Conservation (phyloP, 2,329 filamentous ascomycete genomes). For the Escovopsis sp. region DNA sequence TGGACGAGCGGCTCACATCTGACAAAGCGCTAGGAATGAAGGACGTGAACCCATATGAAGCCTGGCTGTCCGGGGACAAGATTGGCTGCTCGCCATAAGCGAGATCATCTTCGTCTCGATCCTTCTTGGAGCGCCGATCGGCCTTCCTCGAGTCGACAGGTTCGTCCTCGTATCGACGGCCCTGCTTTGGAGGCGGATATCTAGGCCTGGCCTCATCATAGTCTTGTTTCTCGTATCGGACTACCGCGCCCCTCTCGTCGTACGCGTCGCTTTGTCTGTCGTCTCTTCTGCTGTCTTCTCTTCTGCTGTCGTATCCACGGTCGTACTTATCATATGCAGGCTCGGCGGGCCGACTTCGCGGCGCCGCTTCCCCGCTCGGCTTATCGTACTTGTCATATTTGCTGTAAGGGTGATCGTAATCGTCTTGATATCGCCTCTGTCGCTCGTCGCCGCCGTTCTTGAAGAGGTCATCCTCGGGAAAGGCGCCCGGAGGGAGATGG, state of each 20-base stretch:
- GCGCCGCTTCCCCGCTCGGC: constrained; percentile 9
- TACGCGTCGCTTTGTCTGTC: too few species aligned
- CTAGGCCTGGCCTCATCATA: constrained; percentile 24
- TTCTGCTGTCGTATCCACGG: too few species aligned
- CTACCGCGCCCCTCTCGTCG: too few species aligned
- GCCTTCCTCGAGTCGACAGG: constrained; percentile 14
- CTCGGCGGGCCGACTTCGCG: constrained; percentile 7
- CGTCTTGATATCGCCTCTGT: constrained; percentile 12
- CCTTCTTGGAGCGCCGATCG: constrained; percentile 9
- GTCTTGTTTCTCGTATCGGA: constrained; percentile 5
- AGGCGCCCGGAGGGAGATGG: constrained; percentile 16
- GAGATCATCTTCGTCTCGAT: constrained; percentile 28
- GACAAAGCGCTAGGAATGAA: constrained; percentile 10
- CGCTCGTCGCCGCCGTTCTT: constrained; percentile 8
- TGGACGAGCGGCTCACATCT: neutral
- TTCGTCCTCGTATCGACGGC: constrained; percentile 18
- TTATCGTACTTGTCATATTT: constrained; percentile 5
- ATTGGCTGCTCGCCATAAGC: constrained; percentile 29
- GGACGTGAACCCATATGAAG: constrained; percentile 13
- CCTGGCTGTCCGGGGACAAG: constrained; percentile 9
- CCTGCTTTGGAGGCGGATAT: constrained; percentile 34
- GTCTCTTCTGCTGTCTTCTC: too few species aligned
- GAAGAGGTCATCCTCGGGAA: constrained; percentile 16
- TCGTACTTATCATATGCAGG: constrained; percentile 8
- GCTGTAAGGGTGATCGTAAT: constrained; percentile 9